These are phyloP conservation scores for Ottelia alismoides DNA, from an alignment of 106 monocot genomes.

Conservation along the genomic window DNA sequence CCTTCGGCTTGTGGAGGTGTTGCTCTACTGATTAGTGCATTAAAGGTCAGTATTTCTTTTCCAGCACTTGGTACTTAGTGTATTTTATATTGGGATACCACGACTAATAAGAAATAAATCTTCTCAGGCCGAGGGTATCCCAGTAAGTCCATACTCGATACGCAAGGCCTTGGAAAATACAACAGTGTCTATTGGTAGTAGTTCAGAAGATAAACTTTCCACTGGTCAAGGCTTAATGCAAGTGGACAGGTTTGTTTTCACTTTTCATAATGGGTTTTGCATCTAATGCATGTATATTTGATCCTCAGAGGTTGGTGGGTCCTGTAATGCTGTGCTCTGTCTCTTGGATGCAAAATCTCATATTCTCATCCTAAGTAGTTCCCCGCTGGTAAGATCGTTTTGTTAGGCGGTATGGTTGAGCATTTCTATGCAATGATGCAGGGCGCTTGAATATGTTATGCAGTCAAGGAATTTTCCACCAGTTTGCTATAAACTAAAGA, in stretches of 20 bases:
- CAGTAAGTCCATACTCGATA: conserved; percentile 75
- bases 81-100: not conserved
- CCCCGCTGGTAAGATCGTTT: too few relatives aligned
- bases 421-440: too few relatives aligned
- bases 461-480: conserved; percentile 40
- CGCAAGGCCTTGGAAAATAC: conserved; percentile 87
- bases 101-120: not conserved
- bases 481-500: conserved; percentile 52
- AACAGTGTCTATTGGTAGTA: conserved; percentile 38
- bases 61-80: too few relatives aligned
- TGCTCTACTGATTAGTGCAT: conserved; percentile 82
- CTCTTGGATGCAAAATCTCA: too few relatives aligned
- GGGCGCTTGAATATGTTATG: conserved; percentile 69
- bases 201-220: conserved; percentile 67
- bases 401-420: too few relatives aligned
- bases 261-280: too few relatives aligned
- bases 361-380: too few relatives aligned
- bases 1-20: conserved; percentile 95
- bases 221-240: conserved; percentile 82
- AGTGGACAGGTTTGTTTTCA: conserved; percentile 96
- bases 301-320: too few relatives aligned
- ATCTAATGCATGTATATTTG: too few relatives aligned
- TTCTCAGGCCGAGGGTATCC: conserved; percentile 66
- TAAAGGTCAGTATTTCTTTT: too few relatives aligned
- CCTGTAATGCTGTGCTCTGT: too few relatives aligned